Conservation (phyloP, 805 yeast species). For the Blastobotrys muscicola region DNA sequence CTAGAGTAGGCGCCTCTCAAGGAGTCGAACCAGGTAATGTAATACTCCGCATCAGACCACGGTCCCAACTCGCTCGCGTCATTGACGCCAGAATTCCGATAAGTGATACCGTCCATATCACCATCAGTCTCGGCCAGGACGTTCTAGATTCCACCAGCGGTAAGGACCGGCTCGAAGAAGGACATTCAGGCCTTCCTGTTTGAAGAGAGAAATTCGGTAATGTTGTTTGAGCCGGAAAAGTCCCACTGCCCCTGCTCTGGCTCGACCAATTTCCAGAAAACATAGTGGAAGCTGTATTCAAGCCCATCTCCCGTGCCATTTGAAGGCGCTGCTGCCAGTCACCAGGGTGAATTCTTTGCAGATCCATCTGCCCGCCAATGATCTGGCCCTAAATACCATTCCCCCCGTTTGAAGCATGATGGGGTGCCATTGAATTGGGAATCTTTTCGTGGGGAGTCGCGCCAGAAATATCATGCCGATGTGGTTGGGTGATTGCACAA, state of each 20-base stretch:
- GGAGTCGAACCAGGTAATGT: slow-evolving; percentile 2
- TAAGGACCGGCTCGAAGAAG: slow-evolving; percentile 4
- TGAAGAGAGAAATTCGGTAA: slow-evolving; percentile 1
- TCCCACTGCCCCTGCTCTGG: neutral
- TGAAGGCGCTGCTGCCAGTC: slow-evolving; percentile 1
- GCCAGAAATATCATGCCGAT: too few relatives aligned
- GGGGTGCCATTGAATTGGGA: too few relatives aligned
- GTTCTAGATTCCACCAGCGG: slow-evolving; percentile 1
- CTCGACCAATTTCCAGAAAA: slow-evolving; percentile 3
- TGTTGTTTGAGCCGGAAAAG: neutral
- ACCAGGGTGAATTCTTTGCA: neutral
- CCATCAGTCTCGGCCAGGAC: slow-evolving; percentile 3
- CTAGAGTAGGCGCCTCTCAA: neutral
- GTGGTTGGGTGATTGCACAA: too few relatives aligned
- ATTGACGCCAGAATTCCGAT: neutral
- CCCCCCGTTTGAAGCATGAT: too few relatives aligned
- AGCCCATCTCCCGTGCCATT: slow-evolving; percentile 3
- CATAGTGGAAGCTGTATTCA: slow-evolving; percentile 1
- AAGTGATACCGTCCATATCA: neutral
- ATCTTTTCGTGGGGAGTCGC: too few relatives aligned
- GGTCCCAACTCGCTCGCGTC: slow-evolving; percentile 1
- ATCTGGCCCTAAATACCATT: too few relatives aligned
- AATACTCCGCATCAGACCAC: slow-evolving; percentile 1
- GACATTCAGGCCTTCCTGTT: slow-evolving; percentile 4
- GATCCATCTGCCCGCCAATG: slow-evolving; percentile 4